Base-by-base conservation (phyloP, 768 basidiomycete genomes). In the Kwoniella dejecticola region DNA sequence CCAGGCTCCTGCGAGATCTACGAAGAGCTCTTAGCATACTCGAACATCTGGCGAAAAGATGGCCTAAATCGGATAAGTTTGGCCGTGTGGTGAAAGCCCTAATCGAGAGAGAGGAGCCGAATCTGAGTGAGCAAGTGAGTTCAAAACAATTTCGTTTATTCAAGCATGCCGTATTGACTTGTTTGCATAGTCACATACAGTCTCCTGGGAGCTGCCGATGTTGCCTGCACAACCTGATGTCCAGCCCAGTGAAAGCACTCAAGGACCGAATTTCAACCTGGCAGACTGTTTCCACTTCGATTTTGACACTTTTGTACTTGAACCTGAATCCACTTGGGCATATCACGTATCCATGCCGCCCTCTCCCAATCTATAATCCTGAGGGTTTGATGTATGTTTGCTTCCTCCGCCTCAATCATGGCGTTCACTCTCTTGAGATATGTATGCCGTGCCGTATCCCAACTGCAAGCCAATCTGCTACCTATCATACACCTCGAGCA, bases 241-340 rank as follows among this genome's bases (percentile, higher is more conserved):
- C 15, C 4, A 2, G 11, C 45, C 2, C 1, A 27, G 15, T 23
- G 13, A 36, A 11, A 44, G 1, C 12, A n/a, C 19, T 13, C 17
- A 40, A 23, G 52, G 30, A 17, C 15, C 27, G 8, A 42, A 7
- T 19, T 52, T 42, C 44, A 19, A 45, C 15, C 23, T 53, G 5
- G 60, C 24, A 23, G 47, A 45, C 12, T 57, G 63, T 36, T 67
- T 67, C 49, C 40, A 44, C 26, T 67, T 67, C 31, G 57, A 67
- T 36, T 67, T 67, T 44, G 53, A 61, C 15, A 53, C 38, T 21
- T 67, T 67, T 42, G 65, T 49, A 10, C 49, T 67, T 15, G 52
- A 67, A 55, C 65, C 65, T 12, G 62, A 63, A n/a, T 40, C 50
- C 4, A 42, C 42, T n/a, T 67, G 65, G 65, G 65, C 65, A 3